Evolutionary conservation across 768 basidiomycete species (phyloP), one percentile per base, ranked within the genome.

Genomic region (Rhodosporidiobolus sp.): DNA sequence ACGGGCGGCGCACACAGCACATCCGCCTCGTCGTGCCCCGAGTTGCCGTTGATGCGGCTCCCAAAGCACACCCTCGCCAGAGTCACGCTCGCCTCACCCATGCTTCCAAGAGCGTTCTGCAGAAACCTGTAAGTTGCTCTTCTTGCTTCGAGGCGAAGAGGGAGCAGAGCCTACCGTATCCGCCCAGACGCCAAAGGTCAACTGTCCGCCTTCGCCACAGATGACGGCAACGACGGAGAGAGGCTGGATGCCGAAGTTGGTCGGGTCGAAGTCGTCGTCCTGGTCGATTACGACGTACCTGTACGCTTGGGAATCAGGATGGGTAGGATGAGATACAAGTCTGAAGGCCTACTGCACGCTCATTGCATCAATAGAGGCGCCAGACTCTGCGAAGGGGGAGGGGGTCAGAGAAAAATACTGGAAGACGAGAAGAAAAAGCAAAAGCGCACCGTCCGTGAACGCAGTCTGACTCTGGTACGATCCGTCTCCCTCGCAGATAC

Each of bases 251-350:
- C 52, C 52, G 26, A 43, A 53, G 3, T 43, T 30, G 0, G 46
- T 49, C n/a, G 66, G 35, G 19, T 57, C 50, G 30, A 67, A 67
- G 30, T 30, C 22, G 6, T 53, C 50, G 58, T 54, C 66, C 9
- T 60, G 50, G 30, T 67, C 48, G 49, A 67, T 60, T 38, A 67
- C 66, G 38, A 67, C 66, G 66, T 60, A 67, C 24, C 63, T 65
- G n/a, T n/a, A n/a, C n/a, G 43, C 11, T 5, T 26, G 6, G 32
- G 50, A n/a, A 10, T 7, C 14, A 19, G 50, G 49, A 34, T 11
- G 5, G 9, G 46, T 24, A 20, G 26, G 10, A 24, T 7, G 34
- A 20, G 30, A 16, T 35, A 2, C 9, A n/a, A n/a, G n/a, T n/a
- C n/a, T n/a, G n/a, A n/a, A 22, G 11, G 16, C 28, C 11, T 9